A percentile compares a stretch with the other conserved stretches of the same genome.
phyloP scores from a whole-genome alignment of 805 yeast species.

The Tetrapisispora nanseiensis region DNA sequence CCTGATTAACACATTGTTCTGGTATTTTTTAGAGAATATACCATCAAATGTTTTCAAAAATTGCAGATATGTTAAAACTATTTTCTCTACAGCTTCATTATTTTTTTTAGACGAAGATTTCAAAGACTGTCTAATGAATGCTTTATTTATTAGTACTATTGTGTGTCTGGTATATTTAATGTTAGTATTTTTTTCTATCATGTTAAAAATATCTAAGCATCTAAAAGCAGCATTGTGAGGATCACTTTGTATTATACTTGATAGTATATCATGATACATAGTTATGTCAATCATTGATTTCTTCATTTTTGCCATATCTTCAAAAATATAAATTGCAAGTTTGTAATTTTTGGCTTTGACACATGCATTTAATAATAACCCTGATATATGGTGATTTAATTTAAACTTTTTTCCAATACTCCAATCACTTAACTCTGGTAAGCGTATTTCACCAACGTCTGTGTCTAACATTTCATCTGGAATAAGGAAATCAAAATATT shows the following conservation, averaged over 20 bases:
- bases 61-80: constrained; percentile 9
- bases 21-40: constrained; percentile 5
- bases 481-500: constrained; percentile 11
- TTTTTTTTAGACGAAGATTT: constrained; percentile 11
- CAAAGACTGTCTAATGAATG: constrained; percentile 18
- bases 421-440: constrained; percentile 15
- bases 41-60: constrained; percentile 17
- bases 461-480: neutral
- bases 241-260: constrained; percentile 5
- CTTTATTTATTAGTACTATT: constrained; percentile 16
- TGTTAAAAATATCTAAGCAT: constrained; percentile 10
- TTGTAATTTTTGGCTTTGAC: constrained; percentile 9
- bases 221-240: constrained; percentile 14
- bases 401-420: constrained; percentile 8
- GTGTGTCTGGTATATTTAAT: constrained; percentile 10
- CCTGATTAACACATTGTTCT: constrained; percentile 9
- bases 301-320: constrained; percentile 1
- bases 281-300: constrained; percentile 13
- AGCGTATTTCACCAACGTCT: neutral
- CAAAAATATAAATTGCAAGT: constrained; percentile 14
- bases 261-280: constrained; percentile 14
- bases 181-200: constrained; percentile 8
- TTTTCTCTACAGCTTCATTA: constrained; percentile 4
- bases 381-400: constrained; percentile 11
- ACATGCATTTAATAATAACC: constrained; percentile 16